A percentile compares a stretch with the other conserved stretches of the same genome.
Conservation (phyloP, 2,329 filamentous ascomycete species). For the Fusarium penzigii region DNA sequence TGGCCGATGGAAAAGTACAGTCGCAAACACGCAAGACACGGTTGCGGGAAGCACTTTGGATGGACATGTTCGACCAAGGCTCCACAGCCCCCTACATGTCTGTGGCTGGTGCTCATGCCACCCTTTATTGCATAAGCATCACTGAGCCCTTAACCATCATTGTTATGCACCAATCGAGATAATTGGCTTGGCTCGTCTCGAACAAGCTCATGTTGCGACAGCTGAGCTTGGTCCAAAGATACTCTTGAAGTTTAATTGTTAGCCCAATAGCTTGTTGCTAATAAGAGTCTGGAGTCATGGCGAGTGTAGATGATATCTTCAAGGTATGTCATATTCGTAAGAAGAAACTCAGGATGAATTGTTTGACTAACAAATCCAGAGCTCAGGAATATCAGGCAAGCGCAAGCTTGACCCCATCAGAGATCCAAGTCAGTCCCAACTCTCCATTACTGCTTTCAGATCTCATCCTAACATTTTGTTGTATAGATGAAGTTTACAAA, state of each 20-base stretch:
- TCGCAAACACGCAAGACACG: slow-evolving; percentile 1
- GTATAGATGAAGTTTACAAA: slow-evolving; percentile 63
- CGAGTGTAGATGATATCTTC: slow-evolving; percentile 61
- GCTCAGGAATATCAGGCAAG: slow-evolving; percentile 53
- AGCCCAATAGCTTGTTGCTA: not conserved
- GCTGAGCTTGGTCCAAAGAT: not conserved
- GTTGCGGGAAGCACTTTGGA: slow-evolving; percentile 12
- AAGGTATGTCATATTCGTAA: slow-evolving; percentile 39
- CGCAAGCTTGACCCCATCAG: slow-evolving; percentile 63
- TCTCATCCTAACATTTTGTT: slow-evolving; percentile 1
- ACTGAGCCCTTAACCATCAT: slow-evolving; percentile 4
- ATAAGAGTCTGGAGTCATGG: slow-evolving; percentile 40
- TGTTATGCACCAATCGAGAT: slow-evolving; percentile 11
- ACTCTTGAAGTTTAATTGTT: slow-evolving; percentile 4
- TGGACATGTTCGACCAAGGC: not conserved
- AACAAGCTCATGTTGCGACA: slow-evolving; percentile 2
- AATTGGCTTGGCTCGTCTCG: not conserved
- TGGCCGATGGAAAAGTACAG: not conserved
- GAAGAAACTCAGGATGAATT: not conserved
- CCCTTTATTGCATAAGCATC: slow-evolving; percentile 6
- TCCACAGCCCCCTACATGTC: not conserved
- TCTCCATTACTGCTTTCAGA: not conserved
- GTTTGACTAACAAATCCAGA: slow-evolving; percentile 21
- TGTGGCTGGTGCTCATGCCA: slow-evolving; percentile 5
- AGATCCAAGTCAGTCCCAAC: slow-evolving; percentile 57